Evolutionary conservation across 2,329 filamentous ascomycete species (phyloP), one percentile per base, ranked within the genome.

Genomic region (Aspergillus calidoustus): DNA sequence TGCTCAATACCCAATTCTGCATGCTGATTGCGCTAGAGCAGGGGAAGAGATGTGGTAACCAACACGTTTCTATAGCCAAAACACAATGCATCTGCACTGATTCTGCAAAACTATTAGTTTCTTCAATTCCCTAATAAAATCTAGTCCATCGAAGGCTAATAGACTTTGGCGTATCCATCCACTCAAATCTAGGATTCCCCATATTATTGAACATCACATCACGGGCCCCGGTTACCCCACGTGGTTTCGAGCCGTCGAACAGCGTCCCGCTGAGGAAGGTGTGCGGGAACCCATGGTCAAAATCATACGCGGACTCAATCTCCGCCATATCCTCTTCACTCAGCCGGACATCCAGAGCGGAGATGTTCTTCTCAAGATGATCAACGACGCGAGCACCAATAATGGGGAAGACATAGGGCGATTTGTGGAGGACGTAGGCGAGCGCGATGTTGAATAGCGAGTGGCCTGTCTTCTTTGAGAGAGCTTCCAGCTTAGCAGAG

Each of bases 401-500:
- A 15, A 41, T 15, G 11, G 34, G 34, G 4, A 41, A 41, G 9
- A 41, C 34, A 13, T 41, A 41, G 3, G 34, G 34, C 4, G 34
- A 13, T 15, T 41, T 41, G 34, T 41, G 34, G 11, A 4, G 34
- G 11, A 41, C 11, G 9, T 41, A 41, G 11, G 34, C 34, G 34
- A 41, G 34, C 11, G 34, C 34, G 15, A 41, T 15, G 34, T 15
- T 41, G 25, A 28, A 28, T 7, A 28, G 25, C 25, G 25, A 15
- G 34, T 41, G 11, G 13, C 15, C 11, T 5, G 34, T 41, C 11
- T 7, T 38, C 3, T 46, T 52, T 7, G 53, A 41, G 2, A 66
- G 30, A 3, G 8, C 13, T 28, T 68, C 63, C 8, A 69, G 31
- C 1, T 61, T 63, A 7, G 11, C 22, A 17, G 66, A 64, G 7